These are phyloP conservation scores for Fulvia fulva DNA, from an alignment of 2,329 filamentous ascomycete genomes.

Conservation along the genomic window DNA sequence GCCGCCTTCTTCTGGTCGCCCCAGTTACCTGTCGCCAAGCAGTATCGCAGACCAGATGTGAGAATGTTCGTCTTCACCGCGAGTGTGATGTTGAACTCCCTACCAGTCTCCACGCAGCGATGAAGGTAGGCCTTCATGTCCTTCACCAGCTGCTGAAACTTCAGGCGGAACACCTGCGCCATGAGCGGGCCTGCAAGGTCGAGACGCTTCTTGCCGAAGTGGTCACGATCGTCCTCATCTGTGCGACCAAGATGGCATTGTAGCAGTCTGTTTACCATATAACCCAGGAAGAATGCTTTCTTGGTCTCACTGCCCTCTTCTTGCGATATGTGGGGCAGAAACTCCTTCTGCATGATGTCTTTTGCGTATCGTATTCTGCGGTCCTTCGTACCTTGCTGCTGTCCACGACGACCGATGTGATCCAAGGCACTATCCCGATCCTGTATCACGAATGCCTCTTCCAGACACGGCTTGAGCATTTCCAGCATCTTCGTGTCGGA, in stretches of 20 bases:
- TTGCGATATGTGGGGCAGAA: slow-evolving; percentile 94
- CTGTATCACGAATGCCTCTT: slow-evolving; percentile 94
- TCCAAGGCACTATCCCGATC: slow-evolving; percentile 91
- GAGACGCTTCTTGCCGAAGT: slow-evolving; percentile 97
- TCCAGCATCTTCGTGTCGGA: slow-evolving; percentile 96
- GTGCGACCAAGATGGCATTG: slow-evolving; percentile 89
- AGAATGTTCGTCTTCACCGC: slow-evolving; percentile 89
- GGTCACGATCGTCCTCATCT: slow-evolving; percentile 95
- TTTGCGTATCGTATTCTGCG: slow-evolving; percentile 88
- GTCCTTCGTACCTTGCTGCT: slow-evolving; percentile 69
- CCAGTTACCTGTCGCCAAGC: slow-evolving; percentile 96
- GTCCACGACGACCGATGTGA: slow-evolving; percentile 90
- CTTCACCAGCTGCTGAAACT: slow-evolving; percentile 85
- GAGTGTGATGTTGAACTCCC: slow-evolving; percentile 84
- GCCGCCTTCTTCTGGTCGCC: slow-evolving; percentile 98
- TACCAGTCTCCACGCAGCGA: slow-evolving; percentile 82
- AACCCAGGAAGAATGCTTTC: slow-evolving; percentile 97
- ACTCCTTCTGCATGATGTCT: slow-evolving; percentile 95
- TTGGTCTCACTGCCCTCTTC: slow-evolving; percentile 89
- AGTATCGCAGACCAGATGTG: slow-evolving; percentile 93
- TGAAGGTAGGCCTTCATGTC: slow-evolving; percentile 90
- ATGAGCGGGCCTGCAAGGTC: slow-evolving; percentile 92
- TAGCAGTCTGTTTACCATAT: slow-evolving; percentile 95
- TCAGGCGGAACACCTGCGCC: slow-evolving; percentile 90
- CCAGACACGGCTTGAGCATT: slow-evolving; percentile 94